Conservation (phyloP, 2,329 filamentous ascomycete species). For the Periconia sp. region DNA sequence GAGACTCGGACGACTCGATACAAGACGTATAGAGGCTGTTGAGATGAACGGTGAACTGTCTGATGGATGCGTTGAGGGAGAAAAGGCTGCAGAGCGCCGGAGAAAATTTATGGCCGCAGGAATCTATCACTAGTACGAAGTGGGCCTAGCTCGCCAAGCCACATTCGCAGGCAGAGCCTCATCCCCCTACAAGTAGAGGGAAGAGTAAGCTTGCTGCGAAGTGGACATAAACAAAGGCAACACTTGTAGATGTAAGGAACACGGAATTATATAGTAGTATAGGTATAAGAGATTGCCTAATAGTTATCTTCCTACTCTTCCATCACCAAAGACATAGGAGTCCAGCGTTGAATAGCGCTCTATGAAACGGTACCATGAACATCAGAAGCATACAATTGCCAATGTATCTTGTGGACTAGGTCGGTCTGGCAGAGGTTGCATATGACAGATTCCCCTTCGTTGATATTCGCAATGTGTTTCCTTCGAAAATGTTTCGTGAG, state of each 20-base stretch:
- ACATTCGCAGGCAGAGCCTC: no score
- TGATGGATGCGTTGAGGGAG: slow-evolving; percentile 44
- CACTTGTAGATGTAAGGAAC: background rate
- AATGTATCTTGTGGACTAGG: slow-evolving; percentile 8
- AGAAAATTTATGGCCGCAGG: no score
- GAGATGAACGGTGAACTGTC: slow-evolving; percentile 49
- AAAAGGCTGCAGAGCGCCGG: no score
- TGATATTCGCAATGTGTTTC: slow-evolving; percentile 15
- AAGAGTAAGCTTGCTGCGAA: no score
- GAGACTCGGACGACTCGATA: slow-evolving; percentile 38
- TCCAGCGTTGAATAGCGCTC: background rate
- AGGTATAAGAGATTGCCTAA: background rate
- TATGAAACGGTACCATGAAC: slow-evolving; percentile 13
- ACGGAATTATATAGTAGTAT: background rate
- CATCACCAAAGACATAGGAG: background rate
- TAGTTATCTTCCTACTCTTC: background rate
- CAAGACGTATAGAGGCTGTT: slow-evolving; percentile 45
- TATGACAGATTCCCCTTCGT: slow-evolving; percentile 3
- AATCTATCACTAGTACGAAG: no score
- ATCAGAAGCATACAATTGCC: slow-evolving; percentile 10
- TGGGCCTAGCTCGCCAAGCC: no score
- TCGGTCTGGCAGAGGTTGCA: slow-evolving; percentile 9
- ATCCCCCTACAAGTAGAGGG: background rate
- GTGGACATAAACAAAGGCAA: background rate
- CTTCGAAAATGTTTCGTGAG: slow-evolving; percentile 20